Conservation (phyloP, 2,329 filamentous ascomycete genomes). For the Stagonosporopsis rhizophila region DNA sequence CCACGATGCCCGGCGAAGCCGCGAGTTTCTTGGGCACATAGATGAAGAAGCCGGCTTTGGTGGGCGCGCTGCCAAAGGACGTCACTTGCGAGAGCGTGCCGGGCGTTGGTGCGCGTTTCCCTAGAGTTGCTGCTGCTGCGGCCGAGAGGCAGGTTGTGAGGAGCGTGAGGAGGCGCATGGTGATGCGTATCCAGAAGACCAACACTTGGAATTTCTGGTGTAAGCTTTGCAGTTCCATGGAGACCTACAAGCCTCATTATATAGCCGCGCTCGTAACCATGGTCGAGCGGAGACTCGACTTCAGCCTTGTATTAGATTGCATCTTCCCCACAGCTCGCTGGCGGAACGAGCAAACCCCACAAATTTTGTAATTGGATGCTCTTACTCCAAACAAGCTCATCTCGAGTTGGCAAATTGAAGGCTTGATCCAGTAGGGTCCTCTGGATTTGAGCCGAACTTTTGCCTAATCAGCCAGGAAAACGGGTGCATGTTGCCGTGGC, state of each 20-base stretch:
- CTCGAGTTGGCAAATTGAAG: background rate
- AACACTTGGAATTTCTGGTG: no score
- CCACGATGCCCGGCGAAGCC: slow-evolving; percentile 59
- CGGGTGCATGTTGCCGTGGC: background rate
- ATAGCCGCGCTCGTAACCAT: background rate
- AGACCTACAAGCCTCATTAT: background rate
- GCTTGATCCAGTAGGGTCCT: background rate
- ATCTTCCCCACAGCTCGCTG: slow-evolving; percentile 6
- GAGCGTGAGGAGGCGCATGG: slow-evolving; percentile 34
- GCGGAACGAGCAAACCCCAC: background rate
- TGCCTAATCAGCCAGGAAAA: slow-evolving; percentile 4
- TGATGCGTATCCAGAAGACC: background rate
- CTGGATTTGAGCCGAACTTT: slow-evolving; percentile 6
- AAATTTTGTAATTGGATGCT: background rate
- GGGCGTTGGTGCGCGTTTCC: slow-evolving; percentile 36
- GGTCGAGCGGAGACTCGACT: background rate
- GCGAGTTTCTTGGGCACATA: slow-evolving; percentile 57
- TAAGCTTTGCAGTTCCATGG: background rate
- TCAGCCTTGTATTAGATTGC: slow-evolving; percentile 1
- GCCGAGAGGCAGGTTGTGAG: slow-evolving; percentile 31
- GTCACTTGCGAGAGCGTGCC: slow-evolving; percentile 50
- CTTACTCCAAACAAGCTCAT: slow-evolving; percentile 4
- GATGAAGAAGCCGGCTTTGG: slow-evolving; percentile 61
- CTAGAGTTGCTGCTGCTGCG: slow-evolving; percentile 31
- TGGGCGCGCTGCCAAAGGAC: slow-evolving; percentile 56